Base-by-base conservation (phyloP, 768 basidiomycete species). In the Rhodotorula toruloides region DNA sequence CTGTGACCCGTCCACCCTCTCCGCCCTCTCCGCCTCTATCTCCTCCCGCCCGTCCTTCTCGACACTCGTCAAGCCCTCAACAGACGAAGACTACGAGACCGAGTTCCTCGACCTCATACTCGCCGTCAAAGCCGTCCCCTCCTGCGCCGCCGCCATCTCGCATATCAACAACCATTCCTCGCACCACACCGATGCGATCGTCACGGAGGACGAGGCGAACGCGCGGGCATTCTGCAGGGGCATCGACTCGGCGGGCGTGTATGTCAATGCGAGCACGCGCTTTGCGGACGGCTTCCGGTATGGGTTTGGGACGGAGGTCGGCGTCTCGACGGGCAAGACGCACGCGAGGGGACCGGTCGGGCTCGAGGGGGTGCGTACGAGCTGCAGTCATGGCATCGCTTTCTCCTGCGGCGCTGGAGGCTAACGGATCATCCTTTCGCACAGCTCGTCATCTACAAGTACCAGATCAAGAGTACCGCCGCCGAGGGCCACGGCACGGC, bases 321-420 rank as follows among this genome's bases (percentile, higher is more conserved):
- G 96, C 14, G 96, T 99, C 74, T 89, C 88, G 76, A 99, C 96
- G 0, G 93, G 94, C 1, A 86, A 89, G 75, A 94, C 96, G 61
- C 96, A 99, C 75, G 93, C 96, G 22, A 82, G 94, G 47, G 96
- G 96, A 6, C 96, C 96, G 0, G 94, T 98, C 2, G 94, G 94
- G 0, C 81, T 97, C 58, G 74, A 75, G 46, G 74, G 74, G 14
- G 67, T 74, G 32, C 54, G 73, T 66, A 34, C n/a, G 25, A 4
- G 25, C 44, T 0, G 16, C 9, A 16, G 39, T 56, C 58, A 27
- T 60, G 25, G 34, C 17, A 9, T 13, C 9, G 29, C 27, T 36
- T 22, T 37, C 59, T 36, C 44, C 16, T 44, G 21, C 46, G 22
- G 19, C n/a, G 2, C 13, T 9, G 43, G 27, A 17, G 22, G 31